phyloP scores from a whole-genome alignment of 495 filamentous ascomycete genomes.

The Aspergillus diversus region DNA sequence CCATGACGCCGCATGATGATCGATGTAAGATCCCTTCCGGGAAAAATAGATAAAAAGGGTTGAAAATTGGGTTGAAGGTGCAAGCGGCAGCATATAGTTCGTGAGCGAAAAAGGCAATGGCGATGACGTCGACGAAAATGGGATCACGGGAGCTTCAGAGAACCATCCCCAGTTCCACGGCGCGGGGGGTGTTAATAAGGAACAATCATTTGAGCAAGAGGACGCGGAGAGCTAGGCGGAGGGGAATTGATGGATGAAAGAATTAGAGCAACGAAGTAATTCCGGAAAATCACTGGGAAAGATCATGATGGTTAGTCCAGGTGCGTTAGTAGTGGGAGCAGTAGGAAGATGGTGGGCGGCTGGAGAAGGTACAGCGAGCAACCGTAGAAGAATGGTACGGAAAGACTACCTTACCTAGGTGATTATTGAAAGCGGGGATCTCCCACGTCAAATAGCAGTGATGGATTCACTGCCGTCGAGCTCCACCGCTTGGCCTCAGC shows the following conservation, averaged over 20 bases:
- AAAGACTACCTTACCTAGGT: not conserved
- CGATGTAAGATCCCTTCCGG: slow-evolving; percentile 18
- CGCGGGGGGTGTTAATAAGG: slow-evolving; percentile 23
- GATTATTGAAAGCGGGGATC: slow-evolving; percentile 32
- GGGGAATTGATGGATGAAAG: slow-evolving; percentile 26
- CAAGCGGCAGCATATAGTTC: slow-evolving; percentile 25
- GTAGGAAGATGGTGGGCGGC: not conserved
- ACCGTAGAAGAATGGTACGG: not conserved
- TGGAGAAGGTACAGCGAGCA: slow-evolving; percentile 17
- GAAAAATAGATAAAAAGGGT: slow-evolving; percentile 11
- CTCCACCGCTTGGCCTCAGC: slow-evolving; percentile 32
- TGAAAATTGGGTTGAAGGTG: slow-evolving; percentile 14
- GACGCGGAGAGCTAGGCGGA: slow-evolving; percentile 25
- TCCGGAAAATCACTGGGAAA: slow-evolving; percentile 10
- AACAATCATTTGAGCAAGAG: slow-evolving; percentile 21
- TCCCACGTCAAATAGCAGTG: slow-evolving; percentile 38
- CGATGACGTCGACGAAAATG: slow-evolving; percentile 55
- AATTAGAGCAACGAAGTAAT: slow-evolving; percentile 22
- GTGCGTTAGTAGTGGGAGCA: slow-evolving; percentile 9
- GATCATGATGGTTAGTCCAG: slow-evolving; percentile 14
- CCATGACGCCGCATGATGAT: slow-evolving; percentile 52
- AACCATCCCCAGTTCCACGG: slow-evolving; percentile 40
- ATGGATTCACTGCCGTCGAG: slow-evolving; percentile 37
- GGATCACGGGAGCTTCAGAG: slow-evolving; percentile 39
- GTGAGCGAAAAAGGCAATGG: slow-evolving; percentile 29